Base-by-base conservation (phyloP, 1,284 basidiomycete species). In the Tetrapyrgos nigripes region DNA sequence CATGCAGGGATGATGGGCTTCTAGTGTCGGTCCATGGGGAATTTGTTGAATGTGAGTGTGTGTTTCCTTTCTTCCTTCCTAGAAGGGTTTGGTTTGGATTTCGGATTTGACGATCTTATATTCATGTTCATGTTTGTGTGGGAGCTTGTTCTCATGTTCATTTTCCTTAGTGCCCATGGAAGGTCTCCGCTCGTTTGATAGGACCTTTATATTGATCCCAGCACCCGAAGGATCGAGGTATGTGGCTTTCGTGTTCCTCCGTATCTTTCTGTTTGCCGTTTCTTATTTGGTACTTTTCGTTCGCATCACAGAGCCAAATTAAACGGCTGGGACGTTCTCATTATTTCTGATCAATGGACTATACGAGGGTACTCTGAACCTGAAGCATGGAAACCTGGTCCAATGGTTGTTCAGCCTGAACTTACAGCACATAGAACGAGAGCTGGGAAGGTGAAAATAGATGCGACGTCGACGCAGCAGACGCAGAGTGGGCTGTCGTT, bases 11-110 rank as follows among this genome's bases (percentile, higher is more conserved):
- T 77, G 55, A 80, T 83, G 66, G 83, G 28, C 76, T 99, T 52
- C 88, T 97, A 67, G 83, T 97, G 62, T 88, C 85, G 55, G 83
- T 98, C 29, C 95, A 98, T 71, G 97, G 97, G 6, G 90, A 98
- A 72, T 97, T 96, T 70, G 82, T 83, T 51, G 97, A 99, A 83
- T 80, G 95, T 95, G 68, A 67, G 88, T 80, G n/a, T n/a, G n/a
- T n/a, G n/a, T n/a, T n/a, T n/a, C n/a, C n/a, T n/a, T n/a, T 10
- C 27, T 55, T 14, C 23, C n/a, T n/a, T 5, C 35, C 19, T 31
- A 31, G 10, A 23, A 5, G 26, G 21, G 13, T 17, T 14, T 19
- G n/a, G n/a, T n/a, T n/a, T n/a, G n/a, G n/a, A n/a, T n/a, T n/a
- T n/a, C n/a, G n/a, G n/a, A n/a, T n/a, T n/a, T n/a, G n/a, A n/a